Conservation (phyloP, 768 basidiomycete genomes). For the Leccinellum albellum region DNA sequence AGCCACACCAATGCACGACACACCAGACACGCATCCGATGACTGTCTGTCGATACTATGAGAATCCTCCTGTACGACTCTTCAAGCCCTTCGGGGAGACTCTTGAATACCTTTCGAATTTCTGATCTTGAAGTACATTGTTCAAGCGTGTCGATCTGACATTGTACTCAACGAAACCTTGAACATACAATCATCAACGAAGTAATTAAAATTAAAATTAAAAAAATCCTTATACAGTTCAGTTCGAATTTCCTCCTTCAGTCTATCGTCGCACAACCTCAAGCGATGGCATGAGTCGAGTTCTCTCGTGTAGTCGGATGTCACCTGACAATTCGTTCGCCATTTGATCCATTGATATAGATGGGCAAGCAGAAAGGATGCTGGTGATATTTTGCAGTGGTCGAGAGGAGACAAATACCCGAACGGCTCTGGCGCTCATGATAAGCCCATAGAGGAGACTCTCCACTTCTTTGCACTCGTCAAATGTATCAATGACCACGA, state of each 20-base stretch:
- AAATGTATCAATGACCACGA: constrained; percentile 20
- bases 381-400: constrained; percentile 1
- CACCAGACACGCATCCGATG: neutral
- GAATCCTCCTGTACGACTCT: constrained; percentile 22
- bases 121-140: neutral
- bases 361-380: neutral
- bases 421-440: neutral
- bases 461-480: constrained; percentile 18
- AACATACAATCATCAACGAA: neutral
- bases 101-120: constrained; percentile 2
- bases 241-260: constrained; percentile 10
- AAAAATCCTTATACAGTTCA: no score
- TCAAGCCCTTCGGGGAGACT: constrained; percentile 13
- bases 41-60: constrained; percentile 6
- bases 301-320: constrained; percentile 10
- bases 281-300: constrained; percentile 3
- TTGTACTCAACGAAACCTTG: constrained; percentile 17
- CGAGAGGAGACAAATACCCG: constrained; percentile 11
- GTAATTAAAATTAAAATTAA: no score
- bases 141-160: constrained; percentile 14
- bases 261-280: neutral
- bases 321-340: neutral
- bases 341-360: constrained; percentile 9
- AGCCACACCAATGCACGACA: constrained; percentile 12
- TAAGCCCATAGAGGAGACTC: constrained; percentile 10